phyloP scores from a whole-genome alignment of 1,284 basidiomycete genomes.

The Inonotus obliquus region DNA sequence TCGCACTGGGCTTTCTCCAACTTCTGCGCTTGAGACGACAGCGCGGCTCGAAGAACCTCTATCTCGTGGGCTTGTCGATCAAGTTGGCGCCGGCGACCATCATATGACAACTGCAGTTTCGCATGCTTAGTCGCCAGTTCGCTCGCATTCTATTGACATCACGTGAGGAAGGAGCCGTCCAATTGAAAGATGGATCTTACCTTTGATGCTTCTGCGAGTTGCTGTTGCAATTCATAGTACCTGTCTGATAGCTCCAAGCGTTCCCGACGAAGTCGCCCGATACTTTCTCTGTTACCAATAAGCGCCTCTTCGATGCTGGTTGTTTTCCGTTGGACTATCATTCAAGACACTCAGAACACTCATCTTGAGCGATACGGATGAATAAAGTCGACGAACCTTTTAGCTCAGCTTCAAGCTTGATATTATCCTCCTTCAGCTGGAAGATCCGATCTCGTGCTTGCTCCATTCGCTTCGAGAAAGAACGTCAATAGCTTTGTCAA shows the following conservation, averaged over 20 bases:
- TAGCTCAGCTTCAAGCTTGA: conserved; percentile 62
- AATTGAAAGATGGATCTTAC: conserved; percentile 33
- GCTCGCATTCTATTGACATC: conserved; percentile 44
- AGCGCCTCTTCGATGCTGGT: conserved; percentile 6
- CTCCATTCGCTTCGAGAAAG: conserved; percentile 62
- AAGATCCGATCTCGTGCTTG: conserved; percentile 66
- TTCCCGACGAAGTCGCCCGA: conserved; percentile 69
- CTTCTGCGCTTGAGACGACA: conserved; percentile 58
- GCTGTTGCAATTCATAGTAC: conserved; percentile 65
- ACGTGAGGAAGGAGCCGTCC: not conserved
- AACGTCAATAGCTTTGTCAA: not conserved
- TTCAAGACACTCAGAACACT: not conserved
- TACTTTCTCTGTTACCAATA: conserved; percentile 57
- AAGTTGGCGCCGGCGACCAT: conserved; percentile 64
- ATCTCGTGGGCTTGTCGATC: conserved; percentile 68
- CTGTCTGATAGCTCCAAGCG: conserved; percentile 60
- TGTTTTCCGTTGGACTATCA: conserved; percentile 1
- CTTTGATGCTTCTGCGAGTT: conserved; percentile 59
- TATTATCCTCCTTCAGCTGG: conserved; percentile 61
- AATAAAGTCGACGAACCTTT: conserved; percentile 40
- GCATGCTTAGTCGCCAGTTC: conserved; percentile 57
- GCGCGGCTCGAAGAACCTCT: conserved; percentile 60
- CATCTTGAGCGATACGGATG: not conserved
- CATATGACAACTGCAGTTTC: conserved; percentile 60
- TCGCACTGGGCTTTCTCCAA: conserved; percentile 58